Evolutionary conservation across 2,329 filamentous ascomycete species (phyloP), one percentile per base, ranked within the genome.

Genomic region (Fusarium tuaranense): DNA sequence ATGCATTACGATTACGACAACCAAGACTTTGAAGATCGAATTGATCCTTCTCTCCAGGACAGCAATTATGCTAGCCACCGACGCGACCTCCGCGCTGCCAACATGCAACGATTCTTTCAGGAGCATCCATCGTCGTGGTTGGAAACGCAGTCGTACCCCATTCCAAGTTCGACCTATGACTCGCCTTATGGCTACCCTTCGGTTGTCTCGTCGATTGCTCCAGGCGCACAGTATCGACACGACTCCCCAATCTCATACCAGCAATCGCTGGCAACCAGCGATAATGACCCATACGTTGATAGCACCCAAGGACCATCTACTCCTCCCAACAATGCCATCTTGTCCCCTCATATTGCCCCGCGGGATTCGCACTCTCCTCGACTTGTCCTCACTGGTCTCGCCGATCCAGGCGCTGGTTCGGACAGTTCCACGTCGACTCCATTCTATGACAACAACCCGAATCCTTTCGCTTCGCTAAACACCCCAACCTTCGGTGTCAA

Each of bases 161-260:
- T 32, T 14, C 20, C 55, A 34, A 63, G n/a, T 16, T 10, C 27
- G 25, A 16, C 36, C 25, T 71, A 38, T 36, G 30, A 22, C 20
- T 10, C 27, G 25, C 16, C 36, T 22, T 71, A 38, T 36, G 25
- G 60, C 16, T 70, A 71, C 20, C 65, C 44, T 14, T 55, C 63
- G 18, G 60, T 60, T 41, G 34, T 62, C 30, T 58, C 68, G 4
- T 68, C 69, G 27, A 4, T 68, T 22, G 39, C 60, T 22, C 53
- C 57, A 9, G 44, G 22, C 16, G 38, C 58, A 10, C 69, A 71
- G 25, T 57, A 60, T 27, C 75, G 72, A 22, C 65, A 70, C 20
- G 30, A 39, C 32, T 76, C 76, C n/a, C 76, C 76, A 14, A 39
- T 51, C 55, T 76, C 73, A 44, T 75, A 74, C 20, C 66, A 73